Base-by-base conservation (phyloP, 2,329 filamentous ascomycete species). In the Botrytis deweyae region DNA sequence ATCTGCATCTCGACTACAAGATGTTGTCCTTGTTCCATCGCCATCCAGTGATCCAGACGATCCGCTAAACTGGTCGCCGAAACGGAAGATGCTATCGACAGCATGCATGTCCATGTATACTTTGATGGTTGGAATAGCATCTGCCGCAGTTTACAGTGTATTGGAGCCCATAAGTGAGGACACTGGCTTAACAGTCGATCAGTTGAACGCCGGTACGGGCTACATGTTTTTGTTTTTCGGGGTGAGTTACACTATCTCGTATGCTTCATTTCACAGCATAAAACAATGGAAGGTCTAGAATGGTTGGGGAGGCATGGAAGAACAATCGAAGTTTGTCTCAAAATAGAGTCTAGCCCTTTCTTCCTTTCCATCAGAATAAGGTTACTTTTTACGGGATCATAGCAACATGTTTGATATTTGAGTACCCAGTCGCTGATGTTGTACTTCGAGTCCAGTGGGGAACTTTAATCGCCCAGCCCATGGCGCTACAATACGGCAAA, bases 401-500 rank as follows among this genome's bases (percentile, higher is more conserved):
- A 16, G 36, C 36, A 29, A 22, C 33, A 42, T 25, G 16, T 66
- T 58, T 42, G 38, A 58, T 58, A 44, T 42, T 1, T 25, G 22
- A 22, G 22, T 40, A n/a, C 14, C 7, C 25, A 36, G 20, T 36
- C 18, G 64, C 66, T 73, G n/a, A 74, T 49, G 14, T 14, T n/a
- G 36, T 20, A 12, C 16, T 46, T 42, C n/a, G 84, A n/a, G 82
- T 86, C 33, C 85, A 86, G 4, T 87, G 85, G 85, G 86, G 85
- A 0, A 84, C 84, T 75, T 78, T 88, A 4, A 80, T 88, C 61
- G 87, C 85, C 84, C 86, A 88, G 76, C 86, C 87, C 4, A 77
- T 88, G 44, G 87, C 87, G 0, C 78, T 88, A 29, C 84, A 85
- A 66, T 87, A 86, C 74, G 87, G 87, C n/a, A 78, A 78, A 64